These are phyloP conservation scores for Pythium utonaiense DNA, from an alignment of 352 stramenopile species.

Conservation along the genomic window DNA sequence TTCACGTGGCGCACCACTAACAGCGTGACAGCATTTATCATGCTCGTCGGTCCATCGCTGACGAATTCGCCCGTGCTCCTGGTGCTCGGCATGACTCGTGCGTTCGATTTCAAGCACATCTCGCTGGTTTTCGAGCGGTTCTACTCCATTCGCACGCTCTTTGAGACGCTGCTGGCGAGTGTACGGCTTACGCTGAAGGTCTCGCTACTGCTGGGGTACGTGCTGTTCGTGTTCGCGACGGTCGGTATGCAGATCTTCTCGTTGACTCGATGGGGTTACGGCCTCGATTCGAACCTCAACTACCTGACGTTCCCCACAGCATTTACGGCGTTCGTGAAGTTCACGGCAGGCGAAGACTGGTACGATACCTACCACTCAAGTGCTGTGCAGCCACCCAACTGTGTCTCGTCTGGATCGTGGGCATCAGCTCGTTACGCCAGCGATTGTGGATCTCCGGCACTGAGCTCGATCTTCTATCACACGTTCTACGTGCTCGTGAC, in stretches of 20 bases:
- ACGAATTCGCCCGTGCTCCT: conserved; percentile 59
- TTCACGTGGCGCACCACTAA: conserved; percentile 80
- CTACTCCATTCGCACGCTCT: conserved; percentile 63
- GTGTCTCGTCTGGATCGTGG: conserved; percentile 42
- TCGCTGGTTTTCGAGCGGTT: conserved; percentile 73
- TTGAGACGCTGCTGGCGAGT: conserved; percentile 66
- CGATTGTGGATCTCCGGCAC: conserved; percentile 60
- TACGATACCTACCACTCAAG: conserved; percentile 75
- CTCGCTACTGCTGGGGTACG: conserved; percentile 75
- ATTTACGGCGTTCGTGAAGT: conserved; percentile 76
- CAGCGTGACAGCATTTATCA: conserved; percentile 68
- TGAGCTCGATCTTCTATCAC: conserved; percentile 77
- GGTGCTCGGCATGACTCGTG: conserved; percentile 71
- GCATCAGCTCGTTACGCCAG: conserved; percentile 32
- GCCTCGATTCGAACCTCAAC: conserved; percentile 69
- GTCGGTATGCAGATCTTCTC: conserved; percentile 82
- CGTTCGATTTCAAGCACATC: conserved; percentile 83
- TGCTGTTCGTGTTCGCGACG: conserved; percentile 80
- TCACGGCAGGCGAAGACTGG: conserved; percentile 81
- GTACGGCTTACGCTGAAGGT: conserved; percentile 74
- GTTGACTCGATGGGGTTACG: conserved; percentile 71
- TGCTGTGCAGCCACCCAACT: conserved; percentile 54
- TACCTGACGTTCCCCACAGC: conserved; percentile 75
- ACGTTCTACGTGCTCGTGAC: conserved; percentile 78
- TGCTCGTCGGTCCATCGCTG: conserved; percentile 64